Evolutionary conservation across 2,329 filamentous ascomycete genomes (phyloP).

Genomic region (Polytolypa hystricis): DNA sequence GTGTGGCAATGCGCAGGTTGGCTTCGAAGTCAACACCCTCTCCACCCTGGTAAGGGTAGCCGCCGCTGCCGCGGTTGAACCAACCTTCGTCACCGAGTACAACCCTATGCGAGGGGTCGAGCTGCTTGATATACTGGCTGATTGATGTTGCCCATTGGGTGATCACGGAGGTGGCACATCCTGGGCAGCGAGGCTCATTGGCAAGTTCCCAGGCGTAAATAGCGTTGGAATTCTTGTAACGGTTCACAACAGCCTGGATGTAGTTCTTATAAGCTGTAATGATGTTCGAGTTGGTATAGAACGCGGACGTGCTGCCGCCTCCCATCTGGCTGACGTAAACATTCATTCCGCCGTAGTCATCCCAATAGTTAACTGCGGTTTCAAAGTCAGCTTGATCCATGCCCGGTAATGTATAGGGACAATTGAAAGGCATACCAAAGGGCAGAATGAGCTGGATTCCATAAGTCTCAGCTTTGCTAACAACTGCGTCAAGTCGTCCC

Average conservation of each 20-base stretch:
- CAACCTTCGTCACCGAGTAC: slow-evolving; percentile 55
- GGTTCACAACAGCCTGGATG: slow-evolving; percentile 46
- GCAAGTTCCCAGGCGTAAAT: slow-evolving; percentile 59
- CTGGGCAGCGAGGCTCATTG: slow-evolving; percentile 55
- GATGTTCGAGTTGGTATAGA: slow-evolving; percentile 45
- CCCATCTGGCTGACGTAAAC: slow-evolving; percentile 48
- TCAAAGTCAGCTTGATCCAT: background rate
- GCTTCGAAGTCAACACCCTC: slow-evolving; percentile 45
- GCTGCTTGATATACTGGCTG: slow-evolving; percentile 51
- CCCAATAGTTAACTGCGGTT: slow-evolving; percentile 59
- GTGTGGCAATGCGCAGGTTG: slow-evolving; percentile 42
- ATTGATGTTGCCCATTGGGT: slow-evolving; percentile 48
- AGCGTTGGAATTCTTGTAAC: slow-evolving; percentile 48
- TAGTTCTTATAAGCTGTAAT: slow-evolving; percentile 53
- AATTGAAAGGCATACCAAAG: slow-evolving; percentile 10
- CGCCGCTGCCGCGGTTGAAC: slow-evolving; percentile 32
- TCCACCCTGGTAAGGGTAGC: slow-evolving; percentile 41
- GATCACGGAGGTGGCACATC: slow-evolving; percentile 48
- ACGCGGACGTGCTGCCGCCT: slow-evolving; percentile 38
- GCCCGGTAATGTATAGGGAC: too few species aligned
- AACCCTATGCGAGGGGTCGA: slow-evolving; percentile 52
- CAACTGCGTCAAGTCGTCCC: slow-evolving; percentile 54
- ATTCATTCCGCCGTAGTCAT: slow-evolving; percentile 54
- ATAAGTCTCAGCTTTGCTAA: slow-evolving; percentile 47
- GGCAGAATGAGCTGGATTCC: slow-evolving; percentile 48